phyloP scores from a whole-genome alignment of 306 rosid genomes.

The Dicorynia guianensis region DNA sequence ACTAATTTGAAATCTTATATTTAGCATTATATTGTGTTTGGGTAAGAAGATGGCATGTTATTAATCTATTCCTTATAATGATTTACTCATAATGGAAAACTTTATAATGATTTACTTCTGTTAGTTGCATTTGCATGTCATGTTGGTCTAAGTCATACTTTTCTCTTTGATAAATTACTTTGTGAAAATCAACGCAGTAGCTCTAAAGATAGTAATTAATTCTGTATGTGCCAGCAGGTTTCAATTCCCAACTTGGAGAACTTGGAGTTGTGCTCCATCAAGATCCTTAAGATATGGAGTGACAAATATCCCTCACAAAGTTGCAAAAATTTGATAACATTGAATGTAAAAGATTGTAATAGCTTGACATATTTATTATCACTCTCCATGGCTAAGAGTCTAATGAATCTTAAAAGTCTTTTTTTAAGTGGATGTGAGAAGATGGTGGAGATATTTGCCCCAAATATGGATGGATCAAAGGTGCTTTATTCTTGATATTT shows the following conservation, averaged over 20 bases:
- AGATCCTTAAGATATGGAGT: conserved; percentile 30
- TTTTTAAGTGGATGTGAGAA: conserved; percentile 29
- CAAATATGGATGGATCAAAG: neutral
- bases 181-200: neutral
- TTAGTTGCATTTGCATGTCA: no score
- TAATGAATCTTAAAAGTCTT: conserved; percentile 47
- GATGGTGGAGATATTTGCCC: conserved; percentile 37
- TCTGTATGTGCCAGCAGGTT: neutral
- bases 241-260: conserved; percentile 36
- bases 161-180: neutral
- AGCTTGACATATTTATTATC: conserved; percentile 23
- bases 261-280: conserved; percentile 17
- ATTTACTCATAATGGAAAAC: no score
- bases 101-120: neutral
- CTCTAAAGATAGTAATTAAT: neutral
- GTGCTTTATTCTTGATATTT: neutral
- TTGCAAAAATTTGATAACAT: conserved; percentile 27
- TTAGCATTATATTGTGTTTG: no score
- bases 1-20: neutral
- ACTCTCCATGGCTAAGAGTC: conserved; percentile 33
- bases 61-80: no score
- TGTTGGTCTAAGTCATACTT: neutral
- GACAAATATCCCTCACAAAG: neutral
- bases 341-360: conserved; percentile 29
- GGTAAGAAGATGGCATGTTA: no score